These are phyloP conservation scores for Leccinum pallidistipes DNA, from an alignment of 1,284 basidiomycete species.

Conservation along the genomic window DNA sequence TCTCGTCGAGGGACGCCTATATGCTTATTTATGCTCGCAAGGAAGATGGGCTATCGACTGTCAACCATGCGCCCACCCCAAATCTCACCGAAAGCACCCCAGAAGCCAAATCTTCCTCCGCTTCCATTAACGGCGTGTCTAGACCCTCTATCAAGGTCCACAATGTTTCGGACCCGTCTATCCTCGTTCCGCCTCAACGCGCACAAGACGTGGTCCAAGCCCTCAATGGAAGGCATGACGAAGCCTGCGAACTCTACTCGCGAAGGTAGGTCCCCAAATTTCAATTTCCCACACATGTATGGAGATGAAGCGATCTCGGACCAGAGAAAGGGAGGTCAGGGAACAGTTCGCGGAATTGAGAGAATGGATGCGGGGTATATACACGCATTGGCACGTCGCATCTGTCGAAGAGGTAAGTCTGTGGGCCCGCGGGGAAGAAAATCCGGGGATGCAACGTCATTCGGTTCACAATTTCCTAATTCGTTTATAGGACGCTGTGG, in stretches of 20 bases:
- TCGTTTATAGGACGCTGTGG: slow-evolving; percentile 47
- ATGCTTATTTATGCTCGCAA: slow-evolving; percentile 85
- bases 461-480: slow-evolving; percentile 10
- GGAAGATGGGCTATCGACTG: slow-evolving; percentile 18
- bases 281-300: slow-evolving; percentile 18
- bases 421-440: slow-evolving; percentile 13
- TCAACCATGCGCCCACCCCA: slow-evolving; percentile 24
- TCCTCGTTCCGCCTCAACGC: slow-evolving; percentile 46
- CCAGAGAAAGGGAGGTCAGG: slow-evolving; percentile 46
- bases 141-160: slow-evolving; percentile 8
- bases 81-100: slow-evolving; percentile 24
- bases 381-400: slow-evolving; percentile 57
- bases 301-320: slow-evolving; percentile 12
- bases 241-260: slow-evolving; percentile 51
- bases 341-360: slow-evolving; percentile 50
- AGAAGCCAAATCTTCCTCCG: slow-evolving; percentile 10
- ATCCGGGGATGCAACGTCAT: slow-evolving; percentile 11
- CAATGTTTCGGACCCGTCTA: slow-evolving; percentile 20
- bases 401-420: slow-evolving; percentile 46
- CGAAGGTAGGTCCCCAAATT: slow-evolving; percentile 43
- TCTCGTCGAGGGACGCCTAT: slow-evolving; percentile 83
- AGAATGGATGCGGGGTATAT: slow-evolving; percentile 58
- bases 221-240: slow-evolving; percentile 56
- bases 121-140: slow-evolving; percentile 23
- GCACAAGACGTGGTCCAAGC: slow-evolving; percentile 54